Evolutionary conservation across 1,139 yeast genomes (phyloP), one percentile per base, ranked within the genome.

Genomic region (Yamadazyma triangularis): DNA sequence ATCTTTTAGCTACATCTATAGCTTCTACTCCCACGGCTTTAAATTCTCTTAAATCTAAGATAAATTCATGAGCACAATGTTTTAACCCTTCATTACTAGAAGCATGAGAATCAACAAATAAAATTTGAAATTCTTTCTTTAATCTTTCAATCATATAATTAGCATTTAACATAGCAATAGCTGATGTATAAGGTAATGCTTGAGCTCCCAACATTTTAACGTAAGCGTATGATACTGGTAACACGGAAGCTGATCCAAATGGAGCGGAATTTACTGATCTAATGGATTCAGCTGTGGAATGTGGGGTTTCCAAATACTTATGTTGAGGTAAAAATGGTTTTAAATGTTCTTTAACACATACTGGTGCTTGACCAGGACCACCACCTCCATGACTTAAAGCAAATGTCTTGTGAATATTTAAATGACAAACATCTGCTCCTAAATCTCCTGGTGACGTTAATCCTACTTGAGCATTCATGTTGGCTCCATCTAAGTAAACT

Each of bases 321-420:
- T 91, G 96, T 22, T 70, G 68, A 34, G 98, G 98, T 50, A 91
- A 72, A 63, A 79, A 88, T 35, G 89, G 88, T 30, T 73, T 74
- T 51, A 91, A 69, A 57, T 88, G 96, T 36, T 71, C 65, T 50
- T 81, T 83, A 41, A 89, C 97, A 71, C 97, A 88, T 39, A 91
- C 93, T 36, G 98, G 97, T 8, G 96, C 98, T 54, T 89, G 95
- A 50, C 97, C 98, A 26, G 98, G 98, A 29, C 98, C 98, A 56
- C 98, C 98, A 52, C 98, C 98, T 51, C 98, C 98, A 56, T 91
- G 98, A 39, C 96, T 94, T 53, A 91, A 88, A 29, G 97, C 91
- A 68, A 91, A 91, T 1, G 98, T 91, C 66, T 91, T 91, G 70
- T 91, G 98, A 53, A 91, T 71, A 57, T 91, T 91, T 64, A 91